Evolutionary conservation across 768 basidiomycete genomes (phyloP), one percentile per base, ranked within the genome.

Genomic region (Lenzites betulinus): DNA sequence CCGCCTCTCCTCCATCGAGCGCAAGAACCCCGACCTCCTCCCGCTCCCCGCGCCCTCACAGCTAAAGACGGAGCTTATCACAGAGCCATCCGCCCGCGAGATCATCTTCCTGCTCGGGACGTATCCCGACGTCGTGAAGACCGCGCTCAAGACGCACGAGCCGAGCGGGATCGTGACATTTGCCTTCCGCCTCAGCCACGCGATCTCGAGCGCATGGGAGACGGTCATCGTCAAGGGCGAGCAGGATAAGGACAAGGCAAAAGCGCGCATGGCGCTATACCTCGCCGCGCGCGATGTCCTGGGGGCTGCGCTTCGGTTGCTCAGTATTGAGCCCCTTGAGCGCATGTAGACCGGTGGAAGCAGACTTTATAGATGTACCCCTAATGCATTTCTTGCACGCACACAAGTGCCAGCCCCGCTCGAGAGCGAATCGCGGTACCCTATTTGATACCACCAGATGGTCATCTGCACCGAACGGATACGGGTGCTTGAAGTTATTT

Each of bases 161-260:
- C 93, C 96, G 8, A 91, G 90, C 60, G 90, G 90, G 0, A 84
- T 99, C 11, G 94, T 97, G 62, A 95, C 93, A 6, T 99, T 87
- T 71, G 86, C 86, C 46, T 95, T 97, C 79, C 83, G 85, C 66
- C 79, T 98, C 35, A 85, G 87, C 44, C 96, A 97, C 68, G 87
- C 89, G 7, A 94, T 98, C 68, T 90, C 88, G 62, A 89, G 87
- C 58, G 93, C 95, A 38, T 98, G 94, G 95, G 95, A 97, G 76
- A 83, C 81, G 2, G 83, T 97, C 8, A 82, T 90, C 50, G 95
- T 98, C 42, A 89, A 90, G 68, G 90, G 92, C 1, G 91, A 94
- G 74, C 73, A 77, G 64, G 91, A 95, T 66, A 47, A 79, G 43
- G 88, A 86, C 60, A 89, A 88, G 69, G 95, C 93, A 1, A 75